Base-by-base conservation (phyloP, 371 early-diverging fungal species). In the Mucor velutinosus region DNA sequence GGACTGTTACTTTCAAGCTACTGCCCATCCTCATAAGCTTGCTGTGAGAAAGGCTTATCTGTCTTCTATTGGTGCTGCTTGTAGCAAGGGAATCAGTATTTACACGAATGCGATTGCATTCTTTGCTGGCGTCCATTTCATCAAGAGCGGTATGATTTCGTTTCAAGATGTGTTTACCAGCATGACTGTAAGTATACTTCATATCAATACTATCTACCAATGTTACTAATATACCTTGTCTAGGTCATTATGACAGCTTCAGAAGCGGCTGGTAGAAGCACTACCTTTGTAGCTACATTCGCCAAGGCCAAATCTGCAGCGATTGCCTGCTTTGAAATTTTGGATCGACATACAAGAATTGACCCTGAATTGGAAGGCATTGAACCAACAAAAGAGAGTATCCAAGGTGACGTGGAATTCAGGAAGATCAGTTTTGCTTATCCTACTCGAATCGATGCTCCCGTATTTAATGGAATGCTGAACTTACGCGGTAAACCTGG, bases 261-360 rank as follows among this genome's bases (percentile, higher is more conserved):
- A 8, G 82, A 86, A 66, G 84, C 87, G 62, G 76, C 90, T 27
- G 89, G 90, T 25, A 85, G 88, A 53, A 71, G 82, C 4, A 71
- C 83, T 10, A 77, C 77, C 8, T 85, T 79, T 68, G 70, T 80
- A 45, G 78, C 90, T n/a, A 84, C 89, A 43, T 81, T 86, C 62
- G 83, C 86, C 53, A 89, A 88, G 59, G 98, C 95, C 23, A 90
- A 93, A 75, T 77, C 86, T 55, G 91, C 96, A 37, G 93, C 96
- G 3, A 84, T 89, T 73, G 77, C 85, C 49, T 83, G 92, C 39
- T 91, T 93, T 75, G 85, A 83, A 14, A 60, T 93, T 4, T 65
- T 95, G 51, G 92, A 95, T 69, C 87, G 93, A 47, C 65, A 68
- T 60, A 84, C 94, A 19, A 62, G 68, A 29, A 94, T 94, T 75